Percentiles rank a stretch among this genome's conserved stretches.
Conservation (phyloP, 2,329 filamentous ascomycete genomes). For the Aspergillus ochraceus region DNA sequence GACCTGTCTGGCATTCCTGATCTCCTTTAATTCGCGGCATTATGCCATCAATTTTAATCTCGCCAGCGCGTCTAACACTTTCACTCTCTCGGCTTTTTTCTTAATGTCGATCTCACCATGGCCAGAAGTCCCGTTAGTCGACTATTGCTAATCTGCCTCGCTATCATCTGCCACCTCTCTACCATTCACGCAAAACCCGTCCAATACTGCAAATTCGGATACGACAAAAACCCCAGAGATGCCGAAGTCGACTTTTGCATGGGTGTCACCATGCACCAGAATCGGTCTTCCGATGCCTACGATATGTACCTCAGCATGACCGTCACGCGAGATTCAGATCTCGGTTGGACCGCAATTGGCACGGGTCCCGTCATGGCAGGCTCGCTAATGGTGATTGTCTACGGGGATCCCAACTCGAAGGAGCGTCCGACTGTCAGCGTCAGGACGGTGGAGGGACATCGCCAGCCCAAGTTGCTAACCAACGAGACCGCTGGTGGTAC, state of each 20-base stretch:
- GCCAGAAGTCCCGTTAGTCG: neutral
- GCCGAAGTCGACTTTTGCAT: slow-evolving; percentile 10
- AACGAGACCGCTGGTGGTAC: neutral
- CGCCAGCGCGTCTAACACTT: neutral
- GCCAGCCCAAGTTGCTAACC: slow-evolving; percentile 2
- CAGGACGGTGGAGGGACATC: slow-evolving; percentile 7
- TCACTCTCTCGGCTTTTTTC: neutral
- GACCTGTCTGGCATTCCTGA: neutral
- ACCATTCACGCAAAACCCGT: slow-evolving; percentile 3
- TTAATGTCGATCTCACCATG: neutral
- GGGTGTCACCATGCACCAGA: slow-evolving; percentile 8
- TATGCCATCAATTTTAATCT: neutral
- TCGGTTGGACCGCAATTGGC: slow-evolving; percentile 11
- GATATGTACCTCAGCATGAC: slow-evolving; percentile 12
- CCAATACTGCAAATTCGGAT: slow-evolving; percentile 12
- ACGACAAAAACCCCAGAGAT: neutral
- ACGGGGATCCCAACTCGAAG: slow-evolving; percentile 7
- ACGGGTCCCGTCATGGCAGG: slow-evolving; percentile 12
- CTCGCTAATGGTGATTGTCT: slow-evolving; percentile 11
- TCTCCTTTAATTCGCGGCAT: too few relatives aligned
- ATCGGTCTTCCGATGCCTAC: slow-evolving; percentile 4
- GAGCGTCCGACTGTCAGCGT: slow-evolving; percentile 7
- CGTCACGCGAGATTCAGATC: slow-evolving; percentile 7
- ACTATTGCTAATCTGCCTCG: neutral
- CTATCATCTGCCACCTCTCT: neutral